Percentiles rank a stretch among this genome's conserved stretches.
These are phyloP conservation scores for Achaetomium macrosporum DNA, from an alignment of 2,329 filamentous ascomycete genomes.

Conservation along the genomic window DNA sequence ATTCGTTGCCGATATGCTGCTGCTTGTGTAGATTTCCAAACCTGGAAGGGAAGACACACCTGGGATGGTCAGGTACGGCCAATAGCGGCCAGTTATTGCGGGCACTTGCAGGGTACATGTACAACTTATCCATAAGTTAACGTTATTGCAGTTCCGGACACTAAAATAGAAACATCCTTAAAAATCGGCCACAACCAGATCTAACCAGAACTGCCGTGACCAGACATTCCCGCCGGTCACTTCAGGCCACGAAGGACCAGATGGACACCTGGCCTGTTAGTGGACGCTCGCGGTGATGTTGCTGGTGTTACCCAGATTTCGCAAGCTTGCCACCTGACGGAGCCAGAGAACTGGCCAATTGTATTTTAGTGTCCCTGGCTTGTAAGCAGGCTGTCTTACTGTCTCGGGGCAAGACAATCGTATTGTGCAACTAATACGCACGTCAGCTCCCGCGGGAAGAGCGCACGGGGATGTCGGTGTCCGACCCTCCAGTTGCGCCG, in stretches of 20 bases:
- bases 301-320: neutral
- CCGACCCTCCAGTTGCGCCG: neutral
- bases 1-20: neutral
- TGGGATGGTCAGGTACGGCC: neutral
- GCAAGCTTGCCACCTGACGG: neutral
- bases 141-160: neutral
- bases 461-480: neutral
- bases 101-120: neutral
- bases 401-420: neutral
- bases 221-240: neutral
- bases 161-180: conserved; percentile 2
- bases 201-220: neutral
- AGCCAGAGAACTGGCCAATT: too few species aligned
- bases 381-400: neutral
- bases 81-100: neutral
- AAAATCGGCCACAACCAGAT: neutral
- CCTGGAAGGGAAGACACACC: neutral
- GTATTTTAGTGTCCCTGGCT: neutral
- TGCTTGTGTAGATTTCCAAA: neutral
- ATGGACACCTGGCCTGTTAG: neutral
- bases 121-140: too few species aligned
- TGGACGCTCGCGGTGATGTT: neutral
- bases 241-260: neutral
- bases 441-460: neutral
- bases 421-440: neutral